These are phyloP conservation scores for Colletotrichum trifolii DNA, from an alignment of 2,329 filamentous ascomycete genomes.

Conservation along the genomic window DNA sequence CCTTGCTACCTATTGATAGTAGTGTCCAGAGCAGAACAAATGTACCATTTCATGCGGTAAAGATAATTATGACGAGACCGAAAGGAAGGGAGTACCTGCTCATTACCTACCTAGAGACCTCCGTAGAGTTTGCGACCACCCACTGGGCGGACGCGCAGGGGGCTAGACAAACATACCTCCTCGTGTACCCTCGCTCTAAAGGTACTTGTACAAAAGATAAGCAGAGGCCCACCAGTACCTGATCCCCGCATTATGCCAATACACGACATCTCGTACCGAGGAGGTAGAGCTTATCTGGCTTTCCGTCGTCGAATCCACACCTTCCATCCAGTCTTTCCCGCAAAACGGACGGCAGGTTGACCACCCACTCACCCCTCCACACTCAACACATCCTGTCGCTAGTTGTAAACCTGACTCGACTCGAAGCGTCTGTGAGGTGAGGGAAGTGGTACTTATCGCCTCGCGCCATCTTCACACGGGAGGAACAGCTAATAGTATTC, in stretches of 20 bases:
- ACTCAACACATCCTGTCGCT: slow-evolving; percentile 16
- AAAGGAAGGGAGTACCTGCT: too few relatives aligned
- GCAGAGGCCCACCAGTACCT: slow-evolving; percentile 5
- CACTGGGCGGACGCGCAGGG: too few relatives aligned
- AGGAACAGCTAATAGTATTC: background rate
- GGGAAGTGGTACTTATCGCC: background rate
- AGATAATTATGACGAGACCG: too few relatives aligned
- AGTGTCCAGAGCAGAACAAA: too few relatives aligned
- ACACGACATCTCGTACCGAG: slow-evolving; percentile 4
- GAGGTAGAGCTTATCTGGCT: slow-evolving; percentile 28
- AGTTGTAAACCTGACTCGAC: slow-evolving; percentile 22
- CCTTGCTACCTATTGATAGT: too few relatives aligned
- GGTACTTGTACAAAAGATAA: background rate
- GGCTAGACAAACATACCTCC: too few relatives aligned
- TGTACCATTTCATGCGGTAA: too few relatives aligned
- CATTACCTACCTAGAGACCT: too few relatives aligned
- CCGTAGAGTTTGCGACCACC: too few relatives aligned
- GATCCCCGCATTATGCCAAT: slow-evolving; percentile 11
- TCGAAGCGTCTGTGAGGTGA: too few relatives aligned
- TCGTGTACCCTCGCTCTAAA: too few relatives aligned
- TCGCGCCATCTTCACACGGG: slow-evolving; percentile 29
- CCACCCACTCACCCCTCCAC: slow-evolving; percentile 19
- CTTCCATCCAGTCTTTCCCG: too few relatives aligned
- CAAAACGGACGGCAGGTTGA: background rate
- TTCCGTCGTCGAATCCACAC: background rate